Conservation (phyloP, 805 yeast species). For the Sungouiozyma intestinalis region DNA sequence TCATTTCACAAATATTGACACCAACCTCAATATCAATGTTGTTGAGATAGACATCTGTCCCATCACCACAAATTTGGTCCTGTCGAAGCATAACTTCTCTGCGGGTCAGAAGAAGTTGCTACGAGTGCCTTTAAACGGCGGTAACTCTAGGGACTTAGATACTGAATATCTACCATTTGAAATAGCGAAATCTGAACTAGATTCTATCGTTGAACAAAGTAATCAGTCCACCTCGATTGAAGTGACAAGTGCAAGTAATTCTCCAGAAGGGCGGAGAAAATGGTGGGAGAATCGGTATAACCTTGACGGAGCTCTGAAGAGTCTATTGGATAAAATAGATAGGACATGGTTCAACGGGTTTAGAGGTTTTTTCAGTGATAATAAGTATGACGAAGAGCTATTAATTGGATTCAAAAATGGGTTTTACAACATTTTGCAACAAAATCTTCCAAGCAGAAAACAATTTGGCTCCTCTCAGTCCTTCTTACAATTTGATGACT, state of each 20-base stretch:
- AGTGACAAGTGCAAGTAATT: conserved; percentile 40
- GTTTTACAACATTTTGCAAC: conserved; percentile 33
- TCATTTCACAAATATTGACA: conserved; percentile 2
- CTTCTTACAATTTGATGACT: conserved; percentile 33
- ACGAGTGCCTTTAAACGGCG: conserved; percentile 51
- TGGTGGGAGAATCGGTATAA: conserved; percentile 74
- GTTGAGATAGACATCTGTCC: conserved; percentile 53
- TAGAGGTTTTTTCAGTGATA: conserved; percentile 44
- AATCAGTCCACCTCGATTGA: conserved; percentile 47
- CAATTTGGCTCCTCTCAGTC: conserved; percentile 16
- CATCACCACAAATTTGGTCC: conserved; percentile 44
- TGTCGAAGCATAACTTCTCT: conserved; percentile 36
- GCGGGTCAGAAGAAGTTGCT: conserved; percentile 35
- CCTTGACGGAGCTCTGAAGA: conserved; percentile 47
- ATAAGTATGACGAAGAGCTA: conserved; percentile 17
- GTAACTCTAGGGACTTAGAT: conserved; percentile 35
- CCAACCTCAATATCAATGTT: conserved; percentile 19
- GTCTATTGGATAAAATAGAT: conserved; percentile 50
- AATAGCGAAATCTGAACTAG: conserved; percentile 38
- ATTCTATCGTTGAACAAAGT: conserved; percentile 47
- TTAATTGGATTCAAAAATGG: conserved; percentile 29
- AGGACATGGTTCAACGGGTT: conserved; percentile 72
- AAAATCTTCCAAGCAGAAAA: conserved; percentile 40
- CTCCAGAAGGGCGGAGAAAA: conserved; percentile 47
- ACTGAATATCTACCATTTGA: conserved; percentile 34